Evolutionary conservation across 768 basidiomycete species (phyloP).

Genomic region (Leccinum variicolor): DNA sequence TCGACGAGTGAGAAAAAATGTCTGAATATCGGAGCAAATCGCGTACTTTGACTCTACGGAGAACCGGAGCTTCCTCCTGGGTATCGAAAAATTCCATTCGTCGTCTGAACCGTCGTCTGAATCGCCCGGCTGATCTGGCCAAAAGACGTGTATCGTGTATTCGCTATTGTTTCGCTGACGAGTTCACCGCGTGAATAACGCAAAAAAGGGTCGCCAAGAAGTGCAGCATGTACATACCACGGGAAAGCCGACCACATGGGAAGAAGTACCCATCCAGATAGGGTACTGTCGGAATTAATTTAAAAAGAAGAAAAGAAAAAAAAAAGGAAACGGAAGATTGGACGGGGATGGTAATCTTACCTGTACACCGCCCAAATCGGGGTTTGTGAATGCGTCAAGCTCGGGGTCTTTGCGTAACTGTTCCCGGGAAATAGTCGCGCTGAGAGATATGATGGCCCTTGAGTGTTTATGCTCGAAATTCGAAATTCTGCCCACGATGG

Average conservation of each 20-base stretch:
- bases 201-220: neutral
- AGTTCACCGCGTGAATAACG: neutral
- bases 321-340: neutral
- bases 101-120: slow-evolving; percentile 17
- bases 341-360: slow-evolving; percentile 1
- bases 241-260: slow-evolving; percentile 12
- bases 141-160: slow-evolving; percentile 36
- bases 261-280: slow-evolving; percentile 21
- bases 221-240: slow-evolving; percentile 8
- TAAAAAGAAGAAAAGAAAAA: neutral
- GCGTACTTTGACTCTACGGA: slow-evolving; percentile 35
- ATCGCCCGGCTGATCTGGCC: slow-evolving; percentile 33
- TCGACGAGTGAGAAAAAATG: neutral
- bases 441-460: slow-evolving; percentile 10
- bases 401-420: slow-evolving; percentile 39
- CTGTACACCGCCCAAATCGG: slow-evolving; percentile 12
- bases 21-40: neutral
- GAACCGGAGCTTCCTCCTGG: slow-evolving; percentile 32
- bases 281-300: slow-evolving; percentile 9
- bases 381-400: slow-evolving; percentile 24
- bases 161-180: slow-evolving; percentile 32
- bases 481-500: neutral
- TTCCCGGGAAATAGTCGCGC: slow-evolving; percentile 40
- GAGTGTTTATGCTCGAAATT: neutral
- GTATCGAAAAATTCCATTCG: slow-evolving; percentile 33